Percentiles rank a stretch among this genome's conserved stretches.
These are phyloP conservation scores for Sequoia sempervirens DNA, from an alignment of 75 land plant genomes.

Conservation along the genomic window DNA sequence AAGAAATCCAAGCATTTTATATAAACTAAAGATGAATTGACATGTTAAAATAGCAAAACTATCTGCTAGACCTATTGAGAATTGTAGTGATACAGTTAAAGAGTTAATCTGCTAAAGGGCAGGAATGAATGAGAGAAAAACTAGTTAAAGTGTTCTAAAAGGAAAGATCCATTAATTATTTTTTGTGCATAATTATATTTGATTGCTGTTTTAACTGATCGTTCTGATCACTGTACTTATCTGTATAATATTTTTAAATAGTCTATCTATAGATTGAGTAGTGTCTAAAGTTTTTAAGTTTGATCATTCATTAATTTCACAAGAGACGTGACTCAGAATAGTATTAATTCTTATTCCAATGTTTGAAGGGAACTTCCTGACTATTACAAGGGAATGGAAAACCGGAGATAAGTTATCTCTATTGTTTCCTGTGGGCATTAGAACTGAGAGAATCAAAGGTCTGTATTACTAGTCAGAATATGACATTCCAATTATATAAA, in stretches of 20 bases:
- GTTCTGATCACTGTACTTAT: background rate
- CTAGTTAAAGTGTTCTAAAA: background rate
- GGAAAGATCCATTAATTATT: background rate
- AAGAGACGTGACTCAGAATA: background rate
- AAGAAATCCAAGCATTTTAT: background rate
- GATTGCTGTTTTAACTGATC: background rate
- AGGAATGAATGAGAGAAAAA: background rate
- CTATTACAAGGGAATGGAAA: conserved; percentile 55
- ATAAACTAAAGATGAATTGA: background rate
- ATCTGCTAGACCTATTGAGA: background rate
- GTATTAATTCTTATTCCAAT: background rate
- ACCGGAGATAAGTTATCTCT: conserved; percentile 50
- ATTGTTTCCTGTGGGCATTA: conserved; percentile 45
- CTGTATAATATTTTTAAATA: background rate
- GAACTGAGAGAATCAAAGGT: conserved; percentile 86
- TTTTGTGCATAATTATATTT: background rate
- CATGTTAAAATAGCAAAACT: background rate
- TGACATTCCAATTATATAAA: background rate
- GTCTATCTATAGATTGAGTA: background rate
- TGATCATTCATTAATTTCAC: background rate
- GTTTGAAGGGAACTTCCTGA: conserved; percentile 58
- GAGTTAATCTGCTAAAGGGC: background rate
- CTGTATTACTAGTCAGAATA: background rate
- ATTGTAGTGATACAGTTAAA: background rate
- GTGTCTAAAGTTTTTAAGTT: background rate